phyloP scores from a whole-genome alignment of 805 yeast genomes.

The Blastobotrys parvus region DNA sequence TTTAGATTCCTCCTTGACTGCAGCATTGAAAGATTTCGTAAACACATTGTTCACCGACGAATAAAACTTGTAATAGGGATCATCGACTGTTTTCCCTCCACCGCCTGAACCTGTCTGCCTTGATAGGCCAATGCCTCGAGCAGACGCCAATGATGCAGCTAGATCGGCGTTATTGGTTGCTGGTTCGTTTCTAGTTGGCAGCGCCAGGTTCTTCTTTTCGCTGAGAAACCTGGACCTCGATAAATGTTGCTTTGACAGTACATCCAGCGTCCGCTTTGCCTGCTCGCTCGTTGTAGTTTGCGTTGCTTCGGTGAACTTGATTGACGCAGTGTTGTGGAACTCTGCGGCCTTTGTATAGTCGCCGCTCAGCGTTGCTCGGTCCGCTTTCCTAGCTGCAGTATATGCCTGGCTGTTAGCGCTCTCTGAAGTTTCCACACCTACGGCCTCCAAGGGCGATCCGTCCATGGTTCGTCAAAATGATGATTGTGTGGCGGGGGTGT shows the following conservation, averaged over 20 bases:
- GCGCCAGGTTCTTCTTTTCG: slow-evolving; percentile 7
- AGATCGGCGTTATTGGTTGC: slow-evolving; percentile 10
- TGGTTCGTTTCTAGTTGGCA: slow-evolving; percentile 3
- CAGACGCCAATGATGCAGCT: slow-evolving; percentile 21
- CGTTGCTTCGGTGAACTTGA: slow-evolving; percentile 25
- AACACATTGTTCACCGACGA: slow-evolving; percentile 12
- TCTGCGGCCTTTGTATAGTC: slow-evolving; percentile 36
- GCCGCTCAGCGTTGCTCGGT: slow-evolving; percentile 36
- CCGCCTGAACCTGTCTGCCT: background rate
- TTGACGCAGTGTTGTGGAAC: slow-evolving; percentile 33
- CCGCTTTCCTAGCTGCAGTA: slow-evolving; percentile 45
- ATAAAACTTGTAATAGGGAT: slow-evolving; percentile 21
- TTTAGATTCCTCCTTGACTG: slow-evolving; percentile 11
- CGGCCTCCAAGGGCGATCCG: slow-evolving; percentile 15
- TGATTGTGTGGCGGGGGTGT: too few species aligned
- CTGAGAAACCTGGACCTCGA: slow-evolving; percentile 27
- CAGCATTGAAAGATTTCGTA: slow-evolving; percentile 12
- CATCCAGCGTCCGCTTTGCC: slow-evolving; percentile 25
- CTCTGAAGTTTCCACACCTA: slow-evolving; percentile 3
- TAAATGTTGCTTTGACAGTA: slow-evolving; percentile 26
- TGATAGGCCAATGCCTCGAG: slow-evolving; percentile 21
- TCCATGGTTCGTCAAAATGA: too few species aligned
- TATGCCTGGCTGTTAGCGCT: slow-evolving; percentile 34
- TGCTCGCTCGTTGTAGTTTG: slow-evolving; percentile 9
- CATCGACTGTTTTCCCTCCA: slow-evolving; percentile 12